Evolutionary conservation across 23 red algal species (phyloP).

Genomic region (Chondrus crispus): DNA sequence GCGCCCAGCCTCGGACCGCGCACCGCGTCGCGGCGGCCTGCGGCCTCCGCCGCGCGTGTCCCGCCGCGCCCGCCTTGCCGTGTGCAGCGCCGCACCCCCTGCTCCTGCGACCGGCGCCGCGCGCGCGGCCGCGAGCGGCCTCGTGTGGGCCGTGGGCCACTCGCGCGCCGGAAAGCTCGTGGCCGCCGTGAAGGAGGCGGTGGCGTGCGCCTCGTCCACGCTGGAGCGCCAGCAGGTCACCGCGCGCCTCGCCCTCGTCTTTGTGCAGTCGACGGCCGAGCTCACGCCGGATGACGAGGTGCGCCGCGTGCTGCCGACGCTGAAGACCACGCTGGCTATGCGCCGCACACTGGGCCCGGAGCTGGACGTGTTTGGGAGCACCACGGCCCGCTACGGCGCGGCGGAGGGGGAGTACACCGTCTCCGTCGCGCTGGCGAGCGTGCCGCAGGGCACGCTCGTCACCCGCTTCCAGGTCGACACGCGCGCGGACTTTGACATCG

Average conservation of each 20-base stretch:
- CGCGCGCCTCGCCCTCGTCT: constrained; percentile 27
- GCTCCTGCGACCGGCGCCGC: too few species aligned
- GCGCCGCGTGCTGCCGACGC: constrained; percentile 12
- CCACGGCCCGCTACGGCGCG: constrained; percentile 6
- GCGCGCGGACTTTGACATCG: constrained; percentile 16
- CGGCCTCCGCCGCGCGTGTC: too few species aligned
- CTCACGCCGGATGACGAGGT: not conserved
- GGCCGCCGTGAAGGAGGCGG: constrained; percentile 38
- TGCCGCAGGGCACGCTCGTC: not conserved
- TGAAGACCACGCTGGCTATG: constrained; percentile 44
- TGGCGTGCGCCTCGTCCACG: not conserved
- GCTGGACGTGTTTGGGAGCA: constrained; percentile 24
- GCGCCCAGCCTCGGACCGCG: too few species aligned
- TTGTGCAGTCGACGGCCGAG: constrained; percentile 38
- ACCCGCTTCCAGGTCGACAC: constrained; percentile 18
- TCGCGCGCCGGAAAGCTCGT: too few species aligned
- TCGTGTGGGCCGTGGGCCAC: too few species aligned
- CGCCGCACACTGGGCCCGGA: not conserved
- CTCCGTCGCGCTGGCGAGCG: constrained; percentile 25
- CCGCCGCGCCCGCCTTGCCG: too few species aligned
- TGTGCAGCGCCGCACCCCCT: too few species aligned
- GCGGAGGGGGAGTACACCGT: not conserved
- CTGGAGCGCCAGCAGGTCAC: not conserved
- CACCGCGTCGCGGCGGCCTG: too few species aligned
- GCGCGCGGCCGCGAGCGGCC: too few species aligned